These are phyloP conservation scores for Petunia hybrid DNA, from an alignment of 305 asterid species.

Conservation along the genomic window DNA sequence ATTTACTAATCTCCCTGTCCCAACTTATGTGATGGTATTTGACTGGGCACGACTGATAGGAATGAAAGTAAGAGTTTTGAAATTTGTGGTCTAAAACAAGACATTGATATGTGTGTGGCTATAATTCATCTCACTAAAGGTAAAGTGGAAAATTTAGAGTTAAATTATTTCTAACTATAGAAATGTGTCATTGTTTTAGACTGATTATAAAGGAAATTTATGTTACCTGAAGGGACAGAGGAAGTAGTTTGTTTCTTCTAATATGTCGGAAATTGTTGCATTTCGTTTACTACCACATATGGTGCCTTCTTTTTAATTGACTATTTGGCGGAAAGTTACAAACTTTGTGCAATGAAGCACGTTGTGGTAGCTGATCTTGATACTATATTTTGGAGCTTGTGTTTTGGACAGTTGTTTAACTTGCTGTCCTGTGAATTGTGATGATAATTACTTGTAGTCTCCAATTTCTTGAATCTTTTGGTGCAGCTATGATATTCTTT, in stretches of 20 bases:
- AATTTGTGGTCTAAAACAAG: no score
- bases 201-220: no score
- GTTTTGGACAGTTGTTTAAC: neutral
- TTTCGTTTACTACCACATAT: neutral
- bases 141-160: no score
- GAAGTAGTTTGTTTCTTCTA: no score
- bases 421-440: neutral
- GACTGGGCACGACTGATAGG: no score
- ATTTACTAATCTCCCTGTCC: neutral
- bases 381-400: neutral
- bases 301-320: neutral
- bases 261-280: neutral
- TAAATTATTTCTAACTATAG: no score
- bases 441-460: constrained; percentile 8
- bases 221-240: no score
- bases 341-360: neutral
- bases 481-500: constrained; percentile 22
- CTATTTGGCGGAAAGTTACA: neutral
- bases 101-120: no score
- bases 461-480: constrained; percentile 1
- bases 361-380: neutral
- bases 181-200: no score
- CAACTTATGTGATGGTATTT: neutral
- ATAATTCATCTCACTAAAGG: no score
- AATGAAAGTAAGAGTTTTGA: no score